Conservation (phyloP, 2,329 filamentous ascomycete genomes). For the Calonectria pteridis region DNA sequence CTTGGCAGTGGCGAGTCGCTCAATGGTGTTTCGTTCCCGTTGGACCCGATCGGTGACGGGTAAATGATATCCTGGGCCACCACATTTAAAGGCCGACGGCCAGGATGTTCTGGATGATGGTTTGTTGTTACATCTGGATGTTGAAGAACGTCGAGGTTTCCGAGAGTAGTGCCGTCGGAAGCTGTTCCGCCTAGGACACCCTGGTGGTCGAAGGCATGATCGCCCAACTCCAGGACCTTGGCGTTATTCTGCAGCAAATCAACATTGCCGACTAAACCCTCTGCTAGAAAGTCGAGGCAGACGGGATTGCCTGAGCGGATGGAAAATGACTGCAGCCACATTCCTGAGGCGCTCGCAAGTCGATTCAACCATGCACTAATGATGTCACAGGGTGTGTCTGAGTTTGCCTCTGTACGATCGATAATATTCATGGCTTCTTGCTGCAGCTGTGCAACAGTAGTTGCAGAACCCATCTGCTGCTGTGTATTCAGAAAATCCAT, state of each 20-base stretch:
- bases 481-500: slow-evolving; percentile 25
- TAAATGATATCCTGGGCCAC: neutral
- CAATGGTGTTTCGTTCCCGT: neutral
- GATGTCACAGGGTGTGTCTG: slow-evolving; percentile 25
- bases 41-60: neutral
- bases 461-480: neutral
- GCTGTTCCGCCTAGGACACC: neutral
- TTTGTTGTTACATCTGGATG: neutral
- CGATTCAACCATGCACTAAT: slow-evolving; percentile 26
- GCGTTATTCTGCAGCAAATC: neutral
- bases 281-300: neutral
- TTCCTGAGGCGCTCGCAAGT: slow-evolving; percentile 16
- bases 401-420: slow-evolving; percentile 14
- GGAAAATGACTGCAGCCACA: slow-evolving; percentile 28
- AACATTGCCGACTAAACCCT: neutral
- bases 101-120: neutral
- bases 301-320: neutral
- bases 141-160: neutral
- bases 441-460: slow-evolving; percentile 30
- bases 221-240: neutral
- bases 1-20: neutral
- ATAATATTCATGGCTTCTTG: slow-evolving; percentile 32
- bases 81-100: neutral
- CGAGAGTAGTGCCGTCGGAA: neutral
- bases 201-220: neutral